Conservation (phyloP, 257 asterid species). For the Solanum arcanum region DNA sequence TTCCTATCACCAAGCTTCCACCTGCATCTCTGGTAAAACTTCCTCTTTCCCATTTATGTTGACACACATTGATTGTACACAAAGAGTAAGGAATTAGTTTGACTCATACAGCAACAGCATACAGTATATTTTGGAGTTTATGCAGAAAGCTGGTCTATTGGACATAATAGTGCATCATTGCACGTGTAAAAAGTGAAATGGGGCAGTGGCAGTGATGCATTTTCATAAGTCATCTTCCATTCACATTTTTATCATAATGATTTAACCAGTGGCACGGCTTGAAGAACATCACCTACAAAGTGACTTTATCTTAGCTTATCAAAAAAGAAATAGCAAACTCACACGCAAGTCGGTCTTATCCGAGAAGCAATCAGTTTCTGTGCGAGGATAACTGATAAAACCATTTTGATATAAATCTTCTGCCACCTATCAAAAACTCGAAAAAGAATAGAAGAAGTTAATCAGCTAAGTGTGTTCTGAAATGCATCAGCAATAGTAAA, state of each 20-base stretch:
- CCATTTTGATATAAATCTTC: slow-evolving; percentile 97
- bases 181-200: background rate
- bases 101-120: background rate
- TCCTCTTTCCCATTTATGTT: background rate
- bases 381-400: slow-evolving; percentile 98
- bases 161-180: background rate
- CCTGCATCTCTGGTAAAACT: background rate
- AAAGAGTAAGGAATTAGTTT: background rate
- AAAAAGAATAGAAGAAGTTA: slow-evolving; percentile 3
- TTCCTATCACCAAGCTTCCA: background rate
- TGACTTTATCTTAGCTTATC: slow-evolving; percentile 1
- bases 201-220: background rate
- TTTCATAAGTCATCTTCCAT: background rate
- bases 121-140: background rate
- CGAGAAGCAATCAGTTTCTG: slow-evolving; percentile 90
- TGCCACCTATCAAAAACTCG: slow-evolving; percentile 50
- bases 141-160: background rate
- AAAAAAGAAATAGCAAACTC: slow-evolving; percentile 12
- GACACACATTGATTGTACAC: background rate
- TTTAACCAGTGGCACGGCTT: background rate
- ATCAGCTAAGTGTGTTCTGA: background rate
- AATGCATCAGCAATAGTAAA: background rate
- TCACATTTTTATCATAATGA: background rate
- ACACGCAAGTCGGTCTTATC: slow-evolving; percentile 65
- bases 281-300: background rate